Conservation (phyloP, 768 basidiomycete species). For the Coprinopsis strossmayeri region DNA sequence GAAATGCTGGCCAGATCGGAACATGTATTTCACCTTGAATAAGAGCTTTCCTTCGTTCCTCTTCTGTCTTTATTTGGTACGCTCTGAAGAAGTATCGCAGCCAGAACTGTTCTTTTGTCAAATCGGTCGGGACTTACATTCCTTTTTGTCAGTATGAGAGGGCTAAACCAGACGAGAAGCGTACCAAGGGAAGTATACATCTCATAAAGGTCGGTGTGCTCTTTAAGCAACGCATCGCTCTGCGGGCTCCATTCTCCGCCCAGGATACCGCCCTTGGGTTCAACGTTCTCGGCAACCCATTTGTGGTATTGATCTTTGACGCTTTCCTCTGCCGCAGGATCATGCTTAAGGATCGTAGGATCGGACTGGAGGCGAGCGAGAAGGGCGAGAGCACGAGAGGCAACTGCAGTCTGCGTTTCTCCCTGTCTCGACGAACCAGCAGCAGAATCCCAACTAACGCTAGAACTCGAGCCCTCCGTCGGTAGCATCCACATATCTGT, state of each 20-base stretch:
- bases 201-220: constrained; percentile 28
- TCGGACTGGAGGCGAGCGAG: constrained; percentile 69
- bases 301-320: constrained; percentile 45
- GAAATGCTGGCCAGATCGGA: too few relatives aligned
- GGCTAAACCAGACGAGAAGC: constrained; percentile 6
- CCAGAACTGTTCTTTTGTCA: constrained; percentile 73
- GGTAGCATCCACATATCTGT: constrained; percentile 82
- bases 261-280: constrained; percentile 48
- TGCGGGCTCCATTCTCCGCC: constrained; percentile 51
- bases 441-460: not conserved
- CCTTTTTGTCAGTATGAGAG: too few relatives aligned
- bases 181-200: constrained; percentile 46
- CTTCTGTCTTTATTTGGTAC: constrained; percentile 74
- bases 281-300: constrained; percentile 52
- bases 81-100: constrained; percentile 85
- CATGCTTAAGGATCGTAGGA: constrained; percentile 65
- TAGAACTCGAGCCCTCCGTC: constrained; percentile 15
- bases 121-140: constrained; percentile 66
- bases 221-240: constrained; percentile 37
- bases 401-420: constrained; percentile 32
- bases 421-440: constrained; percentile 11
- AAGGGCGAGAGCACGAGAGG: constrained; percentile 72
- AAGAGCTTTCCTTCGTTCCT: constrained; percentile 70
- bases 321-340: constrained; percentile 62
- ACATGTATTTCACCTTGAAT: constrained; percentile 70